A percentile compares a stretch with the other conserved stretches of the same genome.
Conservation (phyloP, 345 rosid species). For the Gossypioides kirkii region DNA sequence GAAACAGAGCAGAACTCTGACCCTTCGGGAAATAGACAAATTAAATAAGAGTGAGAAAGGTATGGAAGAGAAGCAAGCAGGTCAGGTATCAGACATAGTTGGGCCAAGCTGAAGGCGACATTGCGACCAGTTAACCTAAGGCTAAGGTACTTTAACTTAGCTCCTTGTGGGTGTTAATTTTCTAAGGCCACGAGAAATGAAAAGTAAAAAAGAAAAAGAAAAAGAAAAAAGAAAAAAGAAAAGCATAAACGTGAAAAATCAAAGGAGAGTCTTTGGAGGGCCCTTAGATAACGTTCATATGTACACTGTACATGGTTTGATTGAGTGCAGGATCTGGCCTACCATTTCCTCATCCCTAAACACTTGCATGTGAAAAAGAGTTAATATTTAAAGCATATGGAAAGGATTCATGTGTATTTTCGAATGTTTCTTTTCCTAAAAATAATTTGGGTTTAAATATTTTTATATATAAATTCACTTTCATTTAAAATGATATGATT, state of each 20-base stretch:
- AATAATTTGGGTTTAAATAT: too few species aligned
- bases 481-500: too few species aligned
- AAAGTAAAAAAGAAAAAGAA: too few species aligned
- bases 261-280: background rate
- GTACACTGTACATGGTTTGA: background rate
- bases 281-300: background rate
- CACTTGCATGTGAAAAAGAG: too few species aligned
- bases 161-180: background rate
- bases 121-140: slow-evolving; percentile 11
- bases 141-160: background rate
- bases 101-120: slow-evolving; percentile 25
- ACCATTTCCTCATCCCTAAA: background rate
- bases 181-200: background rate
- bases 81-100: background rate
- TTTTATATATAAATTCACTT: too few species aligned
- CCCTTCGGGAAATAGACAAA: background rate
- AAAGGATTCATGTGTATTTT: too few species aligned
- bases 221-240: background rate
- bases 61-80: background rate
- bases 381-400: too few species aligned
- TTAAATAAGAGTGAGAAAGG: background rate
- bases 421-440: too few species aligned
- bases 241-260: background rate
- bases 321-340: background rate
- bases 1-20: background rate